phyloP scores from a whole-genome alignment of 148 eudicot genomes.

The Arbutus unedo region DNA sequence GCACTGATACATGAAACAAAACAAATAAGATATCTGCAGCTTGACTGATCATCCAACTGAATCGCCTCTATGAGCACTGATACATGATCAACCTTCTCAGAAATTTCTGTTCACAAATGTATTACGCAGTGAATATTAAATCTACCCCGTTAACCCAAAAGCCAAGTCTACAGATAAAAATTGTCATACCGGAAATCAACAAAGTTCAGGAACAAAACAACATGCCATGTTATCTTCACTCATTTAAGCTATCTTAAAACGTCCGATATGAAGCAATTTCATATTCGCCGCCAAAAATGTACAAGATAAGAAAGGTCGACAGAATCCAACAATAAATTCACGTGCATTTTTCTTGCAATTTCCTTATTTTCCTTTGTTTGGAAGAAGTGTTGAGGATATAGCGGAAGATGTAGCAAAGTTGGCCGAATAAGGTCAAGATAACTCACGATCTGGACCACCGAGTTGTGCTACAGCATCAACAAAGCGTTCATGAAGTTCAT shows the following conservation, averaged over 20 bases:
- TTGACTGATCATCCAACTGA: not conserved
- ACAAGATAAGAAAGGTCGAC: not conserved
- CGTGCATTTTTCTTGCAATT: not conserved
- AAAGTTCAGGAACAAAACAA: not conserved
- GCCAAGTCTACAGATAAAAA: not conserved
- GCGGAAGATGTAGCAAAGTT: not conserved
- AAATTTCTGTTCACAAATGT: not conserved
- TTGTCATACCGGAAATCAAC: not conserved
- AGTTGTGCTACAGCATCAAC: conserved; percentile 72
- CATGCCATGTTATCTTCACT: not conserved
- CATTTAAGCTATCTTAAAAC: not conserved
- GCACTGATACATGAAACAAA: not conserved
- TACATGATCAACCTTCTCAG: not conserved
- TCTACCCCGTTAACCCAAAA: not conserved
- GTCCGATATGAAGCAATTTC: not conserved
- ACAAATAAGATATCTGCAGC: not conserved
- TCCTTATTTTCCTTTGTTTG: not conserved
- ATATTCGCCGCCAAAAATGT: not conserved
- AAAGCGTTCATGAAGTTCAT: conserved; percentile 67
- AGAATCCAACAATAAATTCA: not conserved
- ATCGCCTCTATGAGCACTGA: not conserved
- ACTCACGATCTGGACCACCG: conserved; percentile 71
- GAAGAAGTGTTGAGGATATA: not conserved
- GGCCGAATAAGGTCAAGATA: conserved; percentile 9
- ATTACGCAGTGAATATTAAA: not conserved